A percentile compares a stretch with the other conserved stretches of the same genome.
These are phyloP conservation scores for Candida qinlingensis DNA, from an alignment of 805 yeast species.

Conservation along the genomic window DNA sequence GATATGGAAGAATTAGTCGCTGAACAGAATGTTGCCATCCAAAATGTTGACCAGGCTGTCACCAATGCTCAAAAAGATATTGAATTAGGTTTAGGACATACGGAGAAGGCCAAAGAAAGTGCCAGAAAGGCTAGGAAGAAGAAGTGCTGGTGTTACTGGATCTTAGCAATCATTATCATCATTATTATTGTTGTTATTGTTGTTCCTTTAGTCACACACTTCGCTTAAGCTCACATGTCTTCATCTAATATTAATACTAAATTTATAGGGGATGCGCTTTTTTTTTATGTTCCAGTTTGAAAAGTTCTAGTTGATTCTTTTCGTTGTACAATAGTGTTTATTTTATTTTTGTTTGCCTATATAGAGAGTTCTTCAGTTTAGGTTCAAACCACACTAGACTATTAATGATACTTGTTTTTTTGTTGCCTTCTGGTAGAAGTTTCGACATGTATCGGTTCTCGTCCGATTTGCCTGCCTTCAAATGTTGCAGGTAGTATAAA, in stretches of 20 bases:
- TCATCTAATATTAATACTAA: not conserved
- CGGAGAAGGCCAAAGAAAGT: conserved; percentile 79
- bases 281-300: not conserved
- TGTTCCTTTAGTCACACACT: conserved; percentile 29
- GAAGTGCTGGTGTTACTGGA: conserved; percentile 79
- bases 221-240: conserved; percentile 5
- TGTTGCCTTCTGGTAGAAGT: too few species aligned
- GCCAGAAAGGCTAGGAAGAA: conserved; percentile 89
- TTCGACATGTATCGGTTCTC: too few species aligned
- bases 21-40: conserved; percentile 87
- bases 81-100: conserved; percentile 92
- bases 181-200: conserved; percentile 68
- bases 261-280: too few species aligned
- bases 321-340: not conserved
- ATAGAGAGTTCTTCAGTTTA: too few species aligned
- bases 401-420: too few species aligned
- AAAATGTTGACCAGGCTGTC: conserved; percentile 76
- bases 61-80: conserved; percentile 82
- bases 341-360: not conserved
- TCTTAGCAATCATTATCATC: conserved; percentile 51
- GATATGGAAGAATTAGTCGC: conserved; percentile 96
- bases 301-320: not conserved
- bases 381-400: too few species aligned
- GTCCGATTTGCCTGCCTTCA: too few species aligned
- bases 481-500: too few species aligned